Percentiles rank a stretch among this genome's conserved stretches.
Conservation (phyloP, 1,284 basidiomycete genomes). For the Cutaneotrichosporon spelunceum region DNA sequence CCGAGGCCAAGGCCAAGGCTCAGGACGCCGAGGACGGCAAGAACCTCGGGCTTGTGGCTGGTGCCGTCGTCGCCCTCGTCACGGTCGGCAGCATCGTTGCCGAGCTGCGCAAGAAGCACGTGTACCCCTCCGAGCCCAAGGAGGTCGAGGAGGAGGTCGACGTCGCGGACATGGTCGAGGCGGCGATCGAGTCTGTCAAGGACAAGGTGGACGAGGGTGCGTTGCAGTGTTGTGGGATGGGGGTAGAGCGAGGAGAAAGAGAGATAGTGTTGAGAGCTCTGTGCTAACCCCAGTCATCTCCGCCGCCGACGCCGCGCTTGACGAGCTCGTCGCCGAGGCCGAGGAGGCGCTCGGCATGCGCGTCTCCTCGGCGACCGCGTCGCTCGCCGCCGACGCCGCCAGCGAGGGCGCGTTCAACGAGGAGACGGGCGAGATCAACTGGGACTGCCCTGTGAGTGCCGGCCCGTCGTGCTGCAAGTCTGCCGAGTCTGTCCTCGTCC, state of each 20-base stretch:
- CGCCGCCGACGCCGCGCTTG: conserved; percentile 11
- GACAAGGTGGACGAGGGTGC: conserved; percentile 2
- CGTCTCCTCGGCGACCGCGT: conserved; percentile 2
- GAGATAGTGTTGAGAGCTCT: background rate
- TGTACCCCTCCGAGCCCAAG: conserved; percentile 9
- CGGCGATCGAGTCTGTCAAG: background rate
- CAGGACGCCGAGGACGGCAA: conserved; percentile 11
- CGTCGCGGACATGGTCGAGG: background rate
- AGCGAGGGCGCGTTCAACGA: conserved; percentile 66
- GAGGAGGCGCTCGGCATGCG: conserved; percentile 17
- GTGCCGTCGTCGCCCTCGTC: conserved; percentile 9
- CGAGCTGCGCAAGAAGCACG: conserved; percentile 9
- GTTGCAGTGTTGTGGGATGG: background rate
- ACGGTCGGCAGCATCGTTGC: background rate
- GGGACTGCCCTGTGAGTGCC: conserved; percentile 73
- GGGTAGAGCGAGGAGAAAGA: background rate
- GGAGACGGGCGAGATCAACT: conserved; percentile 95
- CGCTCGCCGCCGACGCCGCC: conserved; percentile 17
- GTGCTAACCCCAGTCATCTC: background rate
- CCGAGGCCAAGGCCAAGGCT: no score
- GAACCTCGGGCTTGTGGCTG: background rate
- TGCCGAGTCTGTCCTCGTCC: background rate
- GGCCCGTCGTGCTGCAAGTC: background rate
- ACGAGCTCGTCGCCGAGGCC: conserved; percentile 14
- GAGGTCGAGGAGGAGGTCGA: conserved; percentile 9